Percentiles rank a stretch among this genome's conserved stretches.
Evolutionary conservation across 1,284 basidiomycete species (phyloP).

Genomic region (Peniophora sp.): DNA sequence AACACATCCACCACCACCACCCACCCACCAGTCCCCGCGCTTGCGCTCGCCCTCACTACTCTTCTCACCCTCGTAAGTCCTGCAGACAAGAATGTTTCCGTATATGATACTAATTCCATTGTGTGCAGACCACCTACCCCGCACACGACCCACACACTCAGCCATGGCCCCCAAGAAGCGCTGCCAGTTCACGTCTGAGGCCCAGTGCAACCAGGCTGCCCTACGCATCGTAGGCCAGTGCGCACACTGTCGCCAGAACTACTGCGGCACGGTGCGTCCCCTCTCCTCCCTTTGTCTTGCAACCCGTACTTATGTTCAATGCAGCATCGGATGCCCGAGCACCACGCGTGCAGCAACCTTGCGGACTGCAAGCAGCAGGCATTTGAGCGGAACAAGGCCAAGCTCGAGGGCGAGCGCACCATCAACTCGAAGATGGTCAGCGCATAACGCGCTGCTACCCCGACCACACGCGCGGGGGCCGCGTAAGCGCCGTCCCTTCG

Average conservation of each 20-base stretch:
- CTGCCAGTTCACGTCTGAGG: conserved; percentile 65
- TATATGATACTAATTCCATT: too few relatives aligned
- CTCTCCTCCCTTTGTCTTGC: conserved; percentile 1
- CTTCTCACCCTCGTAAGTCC: too few relatives aligned
- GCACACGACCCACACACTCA: conserved; percentile 16
- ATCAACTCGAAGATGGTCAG: conserved; percentile 77
- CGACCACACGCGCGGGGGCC: too few relatives aligned
- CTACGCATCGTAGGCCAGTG: conserved; percentile 79
- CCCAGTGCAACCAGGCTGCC: conserved; percentile 68
- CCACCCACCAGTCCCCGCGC: too few relatives aligned
- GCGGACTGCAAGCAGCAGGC: conserved; percentile 79
- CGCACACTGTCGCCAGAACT: conserved; percentile 66
- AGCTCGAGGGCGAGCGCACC: conserved; percentile 81
- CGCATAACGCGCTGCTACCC: conserved; percentile 43
- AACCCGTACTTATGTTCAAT: conserved; percentile 6
- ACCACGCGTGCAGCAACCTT: conserved; percentile 71
- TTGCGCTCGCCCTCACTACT: too few relatives aligned
- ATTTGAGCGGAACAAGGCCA: conserved; percentile 78
- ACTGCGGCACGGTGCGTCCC: conserved; percentile 66
- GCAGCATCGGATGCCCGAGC: conserved; percentile 79
- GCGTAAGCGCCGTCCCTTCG: conserved; percentile 4
- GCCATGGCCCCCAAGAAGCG: conserved; percentile 78
- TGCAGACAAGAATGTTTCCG: too few relatives aligned
- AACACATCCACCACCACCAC: too few relatives aligned
- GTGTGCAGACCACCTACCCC: background rate